Evolutionary conservation across 2,329 filamentous ascomycete species (phyloP), one percentile per base, ranked within the genome.

Genomic region (Paraphoma chrysanthemicola): DNA sequence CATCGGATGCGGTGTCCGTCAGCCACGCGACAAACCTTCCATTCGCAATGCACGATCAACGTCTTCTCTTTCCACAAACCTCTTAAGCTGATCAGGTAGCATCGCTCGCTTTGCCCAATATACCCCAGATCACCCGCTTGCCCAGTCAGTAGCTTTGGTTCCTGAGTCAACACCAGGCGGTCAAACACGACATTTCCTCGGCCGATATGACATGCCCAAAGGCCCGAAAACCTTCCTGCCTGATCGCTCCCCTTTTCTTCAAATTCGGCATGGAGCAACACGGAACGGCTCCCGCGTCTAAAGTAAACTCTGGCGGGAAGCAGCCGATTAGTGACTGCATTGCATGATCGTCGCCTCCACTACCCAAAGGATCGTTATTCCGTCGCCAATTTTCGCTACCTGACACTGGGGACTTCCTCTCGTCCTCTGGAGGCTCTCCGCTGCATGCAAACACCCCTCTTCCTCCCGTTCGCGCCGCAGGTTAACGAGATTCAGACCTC

Each of bases 321-420:
- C 11, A 30, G 12, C 42, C 49, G 43, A 18, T 11, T 14, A n/a
- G 16, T 39, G 43, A 45, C 28, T 41, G 17, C 14, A 23, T 45
- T 45, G 49, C 16, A 38, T 52, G 49, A 52, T 50, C 52, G 44
- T 43, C 48, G 38, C 29, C 23, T 41, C 28, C 42, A 23, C 29
- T 23, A 11, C 42, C 41, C 39, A 48, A 31, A 39, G 16, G 39
- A 44, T 46, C 38, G 18, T 12, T 28, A 17, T 29, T 28, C 17
- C 44, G 18, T 14, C 11, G 39, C 8, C 10, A 29, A 3, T 14
- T 41, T 38, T 45, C 31, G 44, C 23, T 56, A 53, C 49, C 54
- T 56, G 43, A 41, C 17, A 47, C 23, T 47, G 17, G 48, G 48
- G 41, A 18, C 11, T 11, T 14, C 12, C 17, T 23, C 16, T 28